Percentiles rank a stretch among this genome's conserved stretches.
Conservation (phyloP, 2,329 filamentous ascomycete species). For the Xylaria sp. region DNA sequence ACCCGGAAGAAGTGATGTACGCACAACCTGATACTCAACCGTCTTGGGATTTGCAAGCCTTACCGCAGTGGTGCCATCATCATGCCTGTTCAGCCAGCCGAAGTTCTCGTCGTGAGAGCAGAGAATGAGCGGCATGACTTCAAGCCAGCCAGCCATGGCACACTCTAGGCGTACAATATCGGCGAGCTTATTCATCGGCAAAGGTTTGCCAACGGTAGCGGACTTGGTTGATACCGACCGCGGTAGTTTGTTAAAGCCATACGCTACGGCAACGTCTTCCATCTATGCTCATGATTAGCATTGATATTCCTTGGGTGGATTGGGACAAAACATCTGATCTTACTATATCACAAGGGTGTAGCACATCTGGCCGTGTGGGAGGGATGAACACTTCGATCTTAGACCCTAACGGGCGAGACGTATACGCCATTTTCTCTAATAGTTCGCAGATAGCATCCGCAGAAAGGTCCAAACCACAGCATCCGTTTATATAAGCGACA, state of each 20-base stretch:
- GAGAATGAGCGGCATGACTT: constrained; percentile 95
- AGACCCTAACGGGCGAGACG: constrained; percentile 77
- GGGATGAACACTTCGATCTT: constrained; percentile 85
- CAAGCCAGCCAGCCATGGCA: constrained; percentile 94
- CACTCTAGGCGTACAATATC: constrained; percentile 91
- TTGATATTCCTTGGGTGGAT: neutral
- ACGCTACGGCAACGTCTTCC: constrained; percentile 97
- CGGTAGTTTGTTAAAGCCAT: constrained; percentile 96
- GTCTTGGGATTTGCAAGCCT: constrained; percentile 83
- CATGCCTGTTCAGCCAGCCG: constrained; percentile 83
- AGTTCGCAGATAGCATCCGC: constrained; percentile 81
- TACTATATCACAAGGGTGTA: constrained; percentile 90
- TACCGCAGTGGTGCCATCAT: constrained; percentile 77
- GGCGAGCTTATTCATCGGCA: constrained; percentile 91
- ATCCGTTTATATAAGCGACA: constrained; percentile 92
- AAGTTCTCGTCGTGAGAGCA: constrained; percentile 99
- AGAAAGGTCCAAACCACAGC: constrained; percentile 83
- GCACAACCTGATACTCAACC: constrained; percentile 81
- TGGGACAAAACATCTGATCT: neutral
- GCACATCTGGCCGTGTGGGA: constrained; percentile 89
- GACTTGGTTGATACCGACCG: constrained; percentile 83
- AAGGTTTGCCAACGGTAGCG: constrained; percentile 80
- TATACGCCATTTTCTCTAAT: constrained; percentile 88
- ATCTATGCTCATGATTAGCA: constrained; percentile 60
- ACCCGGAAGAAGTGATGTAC: constrained; percentile 78